Base-by-base conservation (phyloP, 2,329 filamentous ascomycete genomes). In the Paraphaeosphaeria minitans region DNA sequence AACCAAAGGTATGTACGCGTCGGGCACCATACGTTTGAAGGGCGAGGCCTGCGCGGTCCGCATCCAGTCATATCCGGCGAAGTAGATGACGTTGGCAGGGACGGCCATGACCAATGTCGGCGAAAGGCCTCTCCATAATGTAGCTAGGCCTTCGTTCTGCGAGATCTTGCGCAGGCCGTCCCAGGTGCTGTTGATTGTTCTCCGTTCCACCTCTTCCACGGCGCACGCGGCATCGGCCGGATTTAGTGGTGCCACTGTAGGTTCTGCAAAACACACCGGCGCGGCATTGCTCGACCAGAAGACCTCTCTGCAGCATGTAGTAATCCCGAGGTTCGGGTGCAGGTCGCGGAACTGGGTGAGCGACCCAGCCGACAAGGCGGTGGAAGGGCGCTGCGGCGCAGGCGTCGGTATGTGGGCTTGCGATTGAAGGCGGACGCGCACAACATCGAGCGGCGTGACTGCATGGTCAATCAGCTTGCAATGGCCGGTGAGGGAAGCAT, bases 401-500 rank as follows among this genome's bases (percentile, higher is more conserved):
- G 71, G 53, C 63, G 52, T 63, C 61, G 75, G 63, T 83, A 81
- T 76, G 67, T 84, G 80, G 58, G 82, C 82, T 80, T 98, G 94
- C 1, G 95, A 94, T 78, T 99, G 95, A 55, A 97, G 83, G 62
- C 95, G 92, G 48, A 99, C 92, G 62, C 95, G 92, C 61, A 99
- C 95, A 62, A 99, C 95, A 74, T 99, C 95, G 53, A 99, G 88
- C 48, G 95, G 95, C 5, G 95, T 99, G 33, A 96, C 94, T 96
- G 66, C 41, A 49, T 4, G 51, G 37, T 37, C 27, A 14, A n/a
- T 33, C 13, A 37, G 21, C 52, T 10, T 7, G 31, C 10, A 4
- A 9, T 16, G 7, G 31, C 21, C 13, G 8, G 8, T 35, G 31
- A 43, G 39, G 29, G 45, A 43, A 64, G 37, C 37, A 29, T 35